Evolutionary conservation across 2,329 filamentous ascomycete species (phyloP).

Genomic region (Cladosporium sp.): DNA sequence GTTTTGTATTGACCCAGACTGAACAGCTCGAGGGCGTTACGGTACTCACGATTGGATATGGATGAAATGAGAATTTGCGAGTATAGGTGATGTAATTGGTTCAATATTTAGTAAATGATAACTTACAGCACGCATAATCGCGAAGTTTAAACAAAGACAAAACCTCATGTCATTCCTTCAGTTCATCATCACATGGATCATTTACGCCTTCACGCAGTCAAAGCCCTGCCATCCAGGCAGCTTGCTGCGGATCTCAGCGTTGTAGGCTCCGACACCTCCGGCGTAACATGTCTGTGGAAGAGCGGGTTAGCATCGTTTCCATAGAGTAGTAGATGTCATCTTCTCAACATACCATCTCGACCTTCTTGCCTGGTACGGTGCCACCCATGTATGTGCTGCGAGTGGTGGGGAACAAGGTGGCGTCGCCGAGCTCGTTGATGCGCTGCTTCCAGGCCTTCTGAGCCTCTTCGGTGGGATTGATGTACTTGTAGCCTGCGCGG

Average conservation of each 20-base stretch:
- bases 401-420: conserved; percentile 27
- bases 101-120: no score
- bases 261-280: conserved; percentile 26
- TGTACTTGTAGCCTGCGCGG: conserved; percentile 24
- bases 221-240: conserved; percentile 24
- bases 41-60: no score
- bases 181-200: not conserved
- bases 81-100: no score
- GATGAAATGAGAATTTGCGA: no score
- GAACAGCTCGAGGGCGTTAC: not conserved
- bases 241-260: conserved; percentile 25
- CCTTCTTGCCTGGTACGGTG: conserved; percentile 24
- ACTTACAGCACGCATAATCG: no score
- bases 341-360: conserved; percentile 20
- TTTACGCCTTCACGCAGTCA: conserved; percentile 21
- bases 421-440: conserved; percentile 26
- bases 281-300: conserved; percentile 21
- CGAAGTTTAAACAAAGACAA: no score
- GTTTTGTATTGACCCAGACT: not conserved
- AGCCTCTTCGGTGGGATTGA: conserved; percentile 28
- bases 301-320: no score
- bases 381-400: conserved; percentile 28
- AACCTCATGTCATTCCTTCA: not conserved
- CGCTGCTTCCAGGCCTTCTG: conserved; percentile 27
- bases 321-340: no score